A percentile compares a stretch with the other conserved stretches of the same genome.
phyloP scores from a whole-genome alignment of 164 flowering plant species.

The Malania oleifera region DNA sequence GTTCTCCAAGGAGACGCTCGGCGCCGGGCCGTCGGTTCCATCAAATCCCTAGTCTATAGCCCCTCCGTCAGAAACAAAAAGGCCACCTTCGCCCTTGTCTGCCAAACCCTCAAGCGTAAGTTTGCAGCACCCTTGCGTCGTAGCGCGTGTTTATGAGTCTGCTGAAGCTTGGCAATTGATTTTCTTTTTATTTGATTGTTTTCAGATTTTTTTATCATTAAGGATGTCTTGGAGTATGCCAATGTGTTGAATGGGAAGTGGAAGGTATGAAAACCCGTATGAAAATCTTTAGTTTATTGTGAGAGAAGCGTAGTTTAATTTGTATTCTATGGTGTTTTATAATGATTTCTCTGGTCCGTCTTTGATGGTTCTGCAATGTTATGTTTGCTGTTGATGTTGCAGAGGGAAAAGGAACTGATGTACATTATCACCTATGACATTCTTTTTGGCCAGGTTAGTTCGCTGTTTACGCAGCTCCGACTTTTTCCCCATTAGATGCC shows the following conservation, averaged over 20 bases:
- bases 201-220: slow-evolving; percentile 60
- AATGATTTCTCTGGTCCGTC: neutral
- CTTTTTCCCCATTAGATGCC: neutral
- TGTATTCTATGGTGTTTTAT: neutral
- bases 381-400: slow-evolving; percentile 17
- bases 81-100: slow-evolving; percentile 80
- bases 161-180: neutral
- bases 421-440: slow-evolving; percentile 67
- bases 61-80: slow-evolving; percentile 79
- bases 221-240: slow-evolving; percentile 58
- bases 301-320: no score
- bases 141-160: no score
- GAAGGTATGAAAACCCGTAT: slow-evolving; percentile 49
- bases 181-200: neutral
- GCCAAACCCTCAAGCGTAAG: slow-evolving; percentile 86
- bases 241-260: slow-evolving; percentile 55
- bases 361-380: neutral
- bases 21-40: slow-evolving; percentile 74
- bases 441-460: slow-evolving; percentile 75
- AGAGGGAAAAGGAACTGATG: slow-evolving; percentile 76
- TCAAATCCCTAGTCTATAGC: slow-evolving; percentile 77
- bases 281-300: neutral
- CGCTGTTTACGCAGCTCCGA: neutral
- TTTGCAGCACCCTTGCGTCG: neutral
- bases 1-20: slow-evolving; percentile 74